These are phyloP conservation scores for Escallonia rubra DNA, from an alignment of 129 eudicot genomes.

Conservation along the genomic window DNA sequence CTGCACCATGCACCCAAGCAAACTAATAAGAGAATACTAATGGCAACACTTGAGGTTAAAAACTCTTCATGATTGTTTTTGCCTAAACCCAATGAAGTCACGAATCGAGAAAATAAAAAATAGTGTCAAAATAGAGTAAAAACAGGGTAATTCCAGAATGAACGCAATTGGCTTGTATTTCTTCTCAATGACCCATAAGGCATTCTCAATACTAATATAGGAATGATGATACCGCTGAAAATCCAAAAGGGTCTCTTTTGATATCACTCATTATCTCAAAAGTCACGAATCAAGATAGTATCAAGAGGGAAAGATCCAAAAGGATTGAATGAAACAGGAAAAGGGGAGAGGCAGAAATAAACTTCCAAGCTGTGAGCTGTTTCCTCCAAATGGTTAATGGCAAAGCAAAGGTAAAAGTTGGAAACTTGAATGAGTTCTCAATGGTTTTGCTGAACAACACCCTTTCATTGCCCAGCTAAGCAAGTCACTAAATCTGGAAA, in stretches of 20 bases:
- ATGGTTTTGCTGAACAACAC: too few species aligned
- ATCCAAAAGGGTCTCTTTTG: constrained; percentile 19
- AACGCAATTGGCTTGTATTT: background rate
- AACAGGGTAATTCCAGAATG: background rate
- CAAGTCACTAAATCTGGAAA: too few species aligned
- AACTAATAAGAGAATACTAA: constrained; percentile 22
- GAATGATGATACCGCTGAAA: constrained; percentile 4
- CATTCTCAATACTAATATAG: background rate
- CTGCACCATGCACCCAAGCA: constrained; percentile 17
- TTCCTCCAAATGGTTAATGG: constrained; percentile 30
- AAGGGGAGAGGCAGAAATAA: constrained; percentile 12
- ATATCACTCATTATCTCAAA: constrained; percentile 5
- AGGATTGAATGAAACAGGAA: constrained; percentile 22
- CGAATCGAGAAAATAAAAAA: background rate
- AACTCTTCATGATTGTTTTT: constrained; percentile 20
- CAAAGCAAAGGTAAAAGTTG: constrained; percentile 43
- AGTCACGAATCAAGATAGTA: constrained; percentile 6
- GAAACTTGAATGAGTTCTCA: too few species aligned
- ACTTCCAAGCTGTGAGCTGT: constrained; percentile 17
- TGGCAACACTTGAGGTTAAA: background rate
- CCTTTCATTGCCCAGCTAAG: too few species aligned
- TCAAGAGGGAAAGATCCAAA: constrained; percentile 24
- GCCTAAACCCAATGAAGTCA: constrained; percentile 4
- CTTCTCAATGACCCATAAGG: background rate
- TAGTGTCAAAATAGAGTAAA: background rate